Evolutionary conservation across 805 yeast species (phyloP), one percentile per base, ranked within the genome.

Genomic region (Candida cerambycidarum): DNA sequence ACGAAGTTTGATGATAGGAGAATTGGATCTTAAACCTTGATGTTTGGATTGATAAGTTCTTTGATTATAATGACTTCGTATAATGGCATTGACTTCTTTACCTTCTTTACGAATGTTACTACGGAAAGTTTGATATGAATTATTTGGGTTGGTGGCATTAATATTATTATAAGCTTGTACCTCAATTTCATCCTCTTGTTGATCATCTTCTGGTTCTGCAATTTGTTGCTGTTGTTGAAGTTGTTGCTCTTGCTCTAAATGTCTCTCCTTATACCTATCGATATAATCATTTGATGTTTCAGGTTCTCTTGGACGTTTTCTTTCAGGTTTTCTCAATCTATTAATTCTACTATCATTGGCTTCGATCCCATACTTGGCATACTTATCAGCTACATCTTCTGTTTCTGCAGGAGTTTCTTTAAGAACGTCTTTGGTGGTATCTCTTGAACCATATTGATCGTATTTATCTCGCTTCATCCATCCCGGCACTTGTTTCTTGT

Each of bases 1-100:
- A 47, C 97, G 75, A 48, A 93, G 70, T 54, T 86, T 85, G 64
- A 85, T 82, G 58, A 93, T 92, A 9, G 93, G 90, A 0, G 97
- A 89, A 27, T 78, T 69, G 14, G 81, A 73, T 52, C 99, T 76
- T 35, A 75, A 73, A 1, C 73, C 75, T 42, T 75, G 77, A 19
- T 65, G 66, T 48, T 82, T 81, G 1, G 92, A 76, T 45, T 79
- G 78, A 50, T 78, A 77, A 0, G 96, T 83, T 55, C 95, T 76
- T 51, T 85, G 85, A 62, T 93, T 93, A 62, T 93, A 93, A 63
- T 89, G 97, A 38, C 77, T 72, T 49, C 89, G 73, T 24, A 93
- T 95, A 42, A 86, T 76, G 35, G 79, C 79, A 53, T 85, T 86
- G 42, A 79, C 76, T 48, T 73, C 62, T 54, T 65, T 54, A 52